Evolutionary conservation across 805 yeast genomes (phyloP).

Genomic region (Diddensiella caesifluorescens): DNA sequence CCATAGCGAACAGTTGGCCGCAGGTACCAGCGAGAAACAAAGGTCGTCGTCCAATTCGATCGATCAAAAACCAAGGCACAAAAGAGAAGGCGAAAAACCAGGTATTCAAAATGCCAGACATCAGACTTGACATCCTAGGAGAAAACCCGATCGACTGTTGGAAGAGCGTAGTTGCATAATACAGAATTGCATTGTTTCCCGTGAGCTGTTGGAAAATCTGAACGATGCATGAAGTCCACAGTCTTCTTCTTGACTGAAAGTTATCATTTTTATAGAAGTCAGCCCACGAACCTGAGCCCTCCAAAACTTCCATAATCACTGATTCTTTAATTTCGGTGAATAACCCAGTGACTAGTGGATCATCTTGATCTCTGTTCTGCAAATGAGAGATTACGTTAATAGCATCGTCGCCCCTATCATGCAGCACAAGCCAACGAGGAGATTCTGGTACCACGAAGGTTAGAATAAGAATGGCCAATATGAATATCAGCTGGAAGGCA

Average conservation of each 20-base stretch:
- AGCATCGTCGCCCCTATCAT: constrained; percentile 10
- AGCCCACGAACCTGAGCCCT: constrained; percentile 11
- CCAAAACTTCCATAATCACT: constrained; percentile 4
- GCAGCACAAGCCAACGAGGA: constrained; percentile 10
- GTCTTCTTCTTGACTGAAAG: constrained; percentile 9
- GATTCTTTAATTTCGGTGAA: constrained; percentile 8
- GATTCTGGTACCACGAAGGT: constrained; percentile 9
- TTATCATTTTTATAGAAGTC: constrained; percentile 9
- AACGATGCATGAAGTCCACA: constrained; percentile 12
- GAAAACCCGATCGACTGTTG: constrained; percentile 15
- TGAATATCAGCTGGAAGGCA: constrained; percentile 54
- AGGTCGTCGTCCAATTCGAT: constrained; percentile 9
- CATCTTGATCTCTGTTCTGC: constrained; percentile 1
- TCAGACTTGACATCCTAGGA: constrained; percentile 9
- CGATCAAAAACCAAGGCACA: constrained; percentile 13
- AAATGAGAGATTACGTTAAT: constrained; percentile 8
- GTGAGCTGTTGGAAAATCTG: constrained; percentile 10
- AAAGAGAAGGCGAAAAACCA: constrained; percentile 16
- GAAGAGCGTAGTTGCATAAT: constrained; percentile 14
- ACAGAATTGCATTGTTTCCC: constrained; percentile 6
- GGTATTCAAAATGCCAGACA: constrained; percentile 11
- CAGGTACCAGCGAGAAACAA: constrained; percentile 9
- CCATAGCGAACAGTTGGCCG: constrained; percentile 12
- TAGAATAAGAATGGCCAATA: constrained; percentile 23
- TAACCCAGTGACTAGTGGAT: not conserved